A percentile compares a stretch with the other conserved stretches of the same genome.
Evolutionary conservation across 768 basidiomycete genomes (phyloP).

Genomic region (Russula vinacea): DNA sequence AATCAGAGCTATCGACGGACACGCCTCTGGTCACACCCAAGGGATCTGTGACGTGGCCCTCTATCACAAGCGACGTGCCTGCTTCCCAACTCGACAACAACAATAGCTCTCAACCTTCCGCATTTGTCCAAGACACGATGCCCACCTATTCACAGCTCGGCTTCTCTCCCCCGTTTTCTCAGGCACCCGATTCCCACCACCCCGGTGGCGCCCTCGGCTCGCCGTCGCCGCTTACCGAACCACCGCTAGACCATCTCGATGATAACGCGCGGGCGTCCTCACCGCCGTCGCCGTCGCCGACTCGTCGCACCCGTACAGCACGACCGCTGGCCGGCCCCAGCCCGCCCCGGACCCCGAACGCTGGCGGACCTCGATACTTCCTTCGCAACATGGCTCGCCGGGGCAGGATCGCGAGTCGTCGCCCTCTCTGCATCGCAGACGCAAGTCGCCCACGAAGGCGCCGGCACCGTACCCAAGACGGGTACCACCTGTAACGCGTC

Average conservation of each 20-base stretch:
- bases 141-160: slow-evolving; percentile 40
- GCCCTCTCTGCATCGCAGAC: slow-evolving; percentile 13
- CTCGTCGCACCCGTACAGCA: slow-evolving; percentile 15
- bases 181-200: slow-evolving; percentile 2
- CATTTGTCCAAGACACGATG: slow-evolving; percentile 35
- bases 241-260: neutral
- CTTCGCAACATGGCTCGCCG: slow-evolving; percentile 29
- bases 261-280: neutral
- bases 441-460: slow-evolving; percentile 9
- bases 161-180: slow-evolving; percentile 33
- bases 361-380: slow-evolving; percentile 31
- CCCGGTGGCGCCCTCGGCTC: neutral
- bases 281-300: slow-evolving; percentile 1
- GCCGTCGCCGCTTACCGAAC: neutral
- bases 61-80: slow-evolving; percentile 37
- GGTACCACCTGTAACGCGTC: slow-evolving; percentile 18
- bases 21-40: slow-evolving; percentile 56
- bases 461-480: slow-evolving; percentile 14
- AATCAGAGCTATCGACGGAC: slow-evolving; percentile 45
- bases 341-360: neutral
- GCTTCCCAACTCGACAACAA: slow-evolving; percentile 41
- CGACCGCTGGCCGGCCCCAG: neutral
- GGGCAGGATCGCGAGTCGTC: slow-evolving; percentile 2
- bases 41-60: slow-evolving; percentile 49
- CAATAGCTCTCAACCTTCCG: slow-evolving; percentile 34